Evolutionary conservation across 805 yeast species (phyloP).

Genomic region (Myxozyma vanderwaltii): DNA sequence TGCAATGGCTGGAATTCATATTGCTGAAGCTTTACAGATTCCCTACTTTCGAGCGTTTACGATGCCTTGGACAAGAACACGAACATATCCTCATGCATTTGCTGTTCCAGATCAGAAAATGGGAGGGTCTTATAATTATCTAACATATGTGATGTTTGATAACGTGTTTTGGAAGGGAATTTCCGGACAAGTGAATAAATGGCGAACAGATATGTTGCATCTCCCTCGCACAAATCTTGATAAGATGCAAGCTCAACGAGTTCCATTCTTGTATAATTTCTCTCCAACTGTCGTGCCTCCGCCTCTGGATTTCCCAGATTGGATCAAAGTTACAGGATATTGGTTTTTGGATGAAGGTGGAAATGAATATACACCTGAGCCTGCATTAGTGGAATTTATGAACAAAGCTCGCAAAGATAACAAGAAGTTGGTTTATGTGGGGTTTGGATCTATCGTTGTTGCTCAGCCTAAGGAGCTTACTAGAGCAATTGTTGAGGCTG

Average conservation of each 20-base stretch:
- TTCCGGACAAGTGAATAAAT: slow-evolving; percentile 78
- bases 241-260: slow-evolving; percentile 69
- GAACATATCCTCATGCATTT: slow-evolving; percentile 96
- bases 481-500: slow-evolving; percentile 75
- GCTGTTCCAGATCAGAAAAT: slow-evolving; percentile 90
- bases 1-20: slow-evolving; percentile 93
- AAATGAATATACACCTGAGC: slow-evolving; percentile 61
- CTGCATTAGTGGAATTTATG: slow-evolving; percentile 60
- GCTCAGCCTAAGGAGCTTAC: slow-evolving; percentile 78
- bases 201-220: slow-evolving; percentile 73
- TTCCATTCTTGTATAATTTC: slow-evolving; percentile 86
- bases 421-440: slow-evolving; percentile 83
- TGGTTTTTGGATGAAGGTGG: slow-evolving; percentile 82
- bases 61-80: slow-evolving; percentile 97
- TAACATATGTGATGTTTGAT: slow-evolving; percentile 92
- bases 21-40: slow-evolving; percentile 86
- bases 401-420: slow-evolving; percentile 57
- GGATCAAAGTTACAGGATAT: slow-evolving; percentile 95
- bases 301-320: slow-evolving; percentile 87
- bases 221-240: slow-evolving; percentile 71
- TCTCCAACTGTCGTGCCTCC: slow-evolving; percentile 91
- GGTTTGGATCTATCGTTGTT: slow-evolving; percentile 95
- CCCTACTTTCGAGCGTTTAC: slow-evolving; percentile 95
- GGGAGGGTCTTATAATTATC: slow-evolving; percentile 89
- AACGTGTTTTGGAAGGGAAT: slow-evolving; percentile 93